Evolutionary conservation across 371 early-diverging fungal species (phyloP).

Genomic region (Mucor sp.): DNA sequence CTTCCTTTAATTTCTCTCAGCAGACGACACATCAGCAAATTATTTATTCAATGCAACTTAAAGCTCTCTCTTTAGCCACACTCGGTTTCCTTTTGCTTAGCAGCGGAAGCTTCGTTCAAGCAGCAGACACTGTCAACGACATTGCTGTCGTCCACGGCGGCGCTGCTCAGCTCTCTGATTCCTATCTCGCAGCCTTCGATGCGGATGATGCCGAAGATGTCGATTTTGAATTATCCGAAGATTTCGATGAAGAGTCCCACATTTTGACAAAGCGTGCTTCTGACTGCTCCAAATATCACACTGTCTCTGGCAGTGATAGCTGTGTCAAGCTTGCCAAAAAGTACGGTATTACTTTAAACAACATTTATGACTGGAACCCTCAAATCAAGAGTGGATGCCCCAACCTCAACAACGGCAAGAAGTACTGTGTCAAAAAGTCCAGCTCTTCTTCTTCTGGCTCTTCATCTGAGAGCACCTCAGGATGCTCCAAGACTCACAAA

Average conservation of each 20-base stretch:
- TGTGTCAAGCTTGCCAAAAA: slow-evolving; percentile 33
- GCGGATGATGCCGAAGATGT: slow-evolving; percentile 26
- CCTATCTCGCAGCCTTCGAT: slow-evolving; percentile 32
- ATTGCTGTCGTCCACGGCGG: slow-evolving; percentile 9
- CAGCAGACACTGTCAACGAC: not conserved
- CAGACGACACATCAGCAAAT: not conserved
- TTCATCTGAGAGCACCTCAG: not conserved
- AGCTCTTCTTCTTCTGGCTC: not conserved
- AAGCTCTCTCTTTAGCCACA: slow-evolving; percentile 28
- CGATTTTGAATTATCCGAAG: slow-evolving; percentile 33
- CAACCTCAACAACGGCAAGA: slow-evolving; percentile 43
- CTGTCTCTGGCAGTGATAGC: slow-evolving; percentile 34
- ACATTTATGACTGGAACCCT: slow-evolving; percentile 35
- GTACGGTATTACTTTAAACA: slow-evolving; percentile 23
- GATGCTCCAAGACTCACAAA: slow-evolving; percentile 12
- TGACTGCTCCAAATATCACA: slow-evolving; percentile 28
- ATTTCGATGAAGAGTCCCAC: slow-evolving; percentile 22
- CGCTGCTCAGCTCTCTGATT: slow-evolving; percentile 2
- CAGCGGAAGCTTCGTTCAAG: slow-evolving; percentile 12
- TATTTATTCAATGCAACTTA: slow-evolving; percentile 19
- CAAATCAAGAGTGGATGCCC: slow-evolving; percentile 40
- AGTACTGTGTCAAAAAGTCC: slow-evolving; percentile 37
- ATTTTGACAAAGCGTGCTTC: slow-evolving; percentile 22
- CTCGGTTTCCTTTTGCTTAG: slow-evolving; percentile 25
- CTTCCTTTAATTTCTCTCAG: not conserved